Conservation (phyloP, 352 stramenopile genomes). For the Lagenidium giganteum region DNA sequence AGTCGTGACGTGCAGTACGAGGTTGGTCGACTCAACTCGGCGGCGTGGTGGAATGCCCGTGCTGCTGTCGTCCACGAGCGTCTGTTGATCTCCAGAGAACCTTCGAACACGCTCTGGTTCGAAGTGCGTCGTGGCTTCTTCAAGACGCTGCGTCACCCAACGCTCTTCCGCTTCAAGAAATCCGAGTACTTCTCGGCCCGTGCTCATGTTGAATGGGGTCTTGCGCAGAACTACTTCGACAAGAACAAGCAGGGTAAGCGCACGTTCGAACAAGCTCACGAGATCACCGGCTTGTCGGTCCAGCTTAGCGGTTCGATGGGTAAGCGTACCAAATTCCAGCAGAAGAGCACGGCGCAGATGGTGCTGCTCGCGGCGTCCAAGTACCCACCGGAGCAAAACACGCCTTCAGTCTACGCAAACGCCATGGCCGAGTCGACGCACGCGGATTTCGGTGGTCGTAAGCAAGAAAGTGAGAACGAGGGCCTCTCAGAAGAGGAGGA, state of each 20-base stretch:
- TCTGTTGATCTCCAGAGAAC: conserved; percentile 52
- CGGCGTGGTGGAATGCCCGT: conserved; percentile 70
- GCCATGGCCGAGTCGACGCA: conserved; percentile 56
- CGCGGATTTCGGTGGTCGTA: conserved; percentile 56
- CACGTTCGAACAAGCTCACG: conserved; percentile 85
- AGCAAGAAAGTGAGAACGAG: conserved; percentile 28
- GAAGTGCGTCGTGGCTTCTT: conserved; percentile 59
- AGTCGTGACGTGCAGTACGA: conserved; percentile 9
- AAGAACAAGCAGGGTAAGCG: conserved; percentile 86
- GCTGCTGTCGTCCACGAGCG: conserved; percentile 68
- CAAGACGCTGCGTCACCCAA: conserved; percentile 24
- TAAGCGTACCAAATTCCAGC: conserved; percentile 95
- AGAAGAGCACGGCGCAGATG: conserved; percentile 89
- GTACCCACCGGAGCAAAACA: conserved; percentile 30
- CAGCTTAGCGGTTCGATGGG: conserved; percentile 90
- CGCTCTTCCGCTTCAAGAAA: conserved; percentile 33
- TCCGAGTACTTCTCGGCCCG: conserved; percentile 57
- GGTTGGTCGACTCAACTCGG: conserved; percentile 29
- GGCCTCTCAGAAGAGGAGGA: conserved; percentile 44
- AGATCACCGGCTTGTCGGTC: conserved; percentile 76
- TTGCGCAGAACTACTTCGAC: conserved; percentile 92
- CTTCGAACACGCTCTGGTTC: conserved; percentile 76
- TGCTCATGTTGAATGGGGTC: conserved; percentile 90
- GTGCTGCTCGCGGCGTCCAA: conserved; percentile 68
- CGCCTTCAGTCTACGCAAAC: conserved; percentile 45